These are phyloP conservation scores for Tetrahymena elliotti DNA, from an alignment of 73 alveolate genomes.

Conservation along the genomic window DNA sequence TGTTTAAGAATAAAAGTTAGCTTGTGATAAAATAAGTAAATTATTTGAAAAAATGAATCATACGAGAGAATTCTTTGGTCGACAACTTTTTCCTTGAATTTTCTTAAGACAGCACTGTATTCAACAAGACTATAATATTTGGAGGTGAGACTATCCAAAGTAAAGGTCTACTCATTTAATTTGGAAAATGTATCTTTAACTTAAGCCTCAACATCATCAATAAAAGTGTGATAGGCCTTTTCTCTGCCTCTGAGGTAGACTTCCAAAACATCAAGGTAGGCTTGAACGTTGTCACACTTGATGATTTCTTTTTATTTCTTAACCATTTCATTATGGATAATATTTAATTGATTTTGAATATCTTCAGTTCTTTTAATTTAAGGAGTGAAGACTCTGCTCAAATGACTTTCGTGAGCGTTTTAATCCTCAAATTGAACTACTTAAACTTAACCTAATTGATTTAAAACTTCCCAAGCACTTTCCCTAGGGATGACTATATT, in stretches of 20 bases:
- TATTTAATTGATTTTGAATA: constrained; percentile 5
- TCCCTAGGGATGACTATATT: constrained; percentile 84
- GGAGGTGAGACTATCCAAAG: not conserved
- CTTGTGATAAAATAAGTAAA: not conserved
- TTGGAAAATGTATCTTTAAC: not conserved
- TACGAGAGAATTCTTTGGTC: not conserved
- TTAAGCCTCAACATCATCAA: not conserved
- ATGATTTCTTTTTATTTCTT: not conserved
- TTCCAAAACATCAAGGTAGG: not conserved
- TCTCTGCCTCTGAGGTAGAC: not conserved
- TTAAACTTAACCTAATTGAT: constrained; percentile 78
- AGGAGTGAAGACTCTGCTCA: constrained; percentile 51
- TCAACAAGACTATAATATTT: not conserved
- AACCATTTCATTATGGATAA: not conserved
- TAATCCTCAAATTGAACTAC: constrained; percentile 77
- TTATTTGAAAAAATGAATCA: not conserved
- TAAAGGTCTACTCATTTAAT: not conserved
- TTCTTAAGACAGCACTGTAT: not conserved
- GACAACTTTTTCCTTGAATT: not conserved
- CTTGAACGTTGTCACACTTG: not conserved
- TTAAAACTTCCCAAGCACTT: constrained; percentile 78
- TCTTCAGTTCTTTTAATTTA: constrained; percentile 57
- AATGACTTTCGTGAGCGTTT: constrained; percentile 53
- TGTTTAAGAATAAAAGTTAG: no score
- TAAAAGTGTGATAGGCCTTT: not conserved